A percentile compares a stretch with the other conserved stretches of the same genome.
Conservation (phyloP, 2,329 filamentous ascomycete genomes). For the Diaporthe sp. region DNA sequence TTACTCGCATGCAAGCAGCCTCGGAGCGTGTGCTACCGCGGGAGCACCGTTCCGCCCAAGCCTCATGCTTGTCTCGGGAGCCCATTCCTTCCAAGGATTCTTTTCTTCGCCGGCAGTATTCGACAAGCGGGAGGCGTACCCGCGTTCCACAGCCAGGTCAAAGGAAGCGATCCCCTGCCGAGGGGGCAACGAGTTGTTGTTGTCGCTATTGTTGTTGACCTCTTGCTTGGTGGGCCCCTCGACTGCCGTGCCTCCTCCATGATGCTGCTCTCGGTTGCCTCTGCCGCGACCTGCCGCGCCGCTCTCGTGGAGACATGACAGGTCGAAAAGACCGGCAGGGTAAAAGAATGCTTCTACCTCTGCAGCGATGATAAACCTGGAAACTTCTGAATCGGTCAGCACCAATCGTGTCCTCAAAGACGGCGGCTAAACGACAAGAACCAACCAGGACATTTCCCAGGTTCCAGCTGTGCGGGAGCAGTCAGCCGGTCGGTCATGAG, state of each 20-base stretch:
- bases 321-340: neutral
- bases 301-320: neutral
- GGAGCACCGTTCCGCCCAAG: slow-evolving; percentile 13
- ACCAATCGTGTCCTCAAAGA: neutral
- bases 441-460: neutral
- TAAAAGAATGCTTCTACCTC: neutral
- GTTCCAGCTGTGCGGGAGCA: neutral
- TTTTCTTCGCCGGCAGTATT: neutral
- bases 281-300: neutral
- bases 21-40: neutral
- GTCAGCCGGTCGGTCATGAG: neutral
- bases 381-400: neutral
- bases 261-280: neutral
- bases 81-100: neutral
- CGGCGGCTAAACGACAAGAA: neutral
- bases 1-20: neutral
- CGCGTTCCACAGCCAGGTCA: neutral
- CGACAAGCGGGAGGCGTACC: neutral
- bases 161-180: neutral
- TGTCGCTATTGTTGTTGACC: neutral
- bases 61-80: neutral
- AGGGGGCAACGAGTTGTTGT: neutral
- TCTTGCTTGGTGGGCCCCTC: neutral
- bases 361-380: neutral
- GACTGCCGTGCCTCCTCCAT: neutral